A percentile compares a stretch with the other conserved stretches of the same genome.
Evolutionary conservation across 441 rosid species (phyloP).

Genomic region (Syzygium malaccense): DNA sequence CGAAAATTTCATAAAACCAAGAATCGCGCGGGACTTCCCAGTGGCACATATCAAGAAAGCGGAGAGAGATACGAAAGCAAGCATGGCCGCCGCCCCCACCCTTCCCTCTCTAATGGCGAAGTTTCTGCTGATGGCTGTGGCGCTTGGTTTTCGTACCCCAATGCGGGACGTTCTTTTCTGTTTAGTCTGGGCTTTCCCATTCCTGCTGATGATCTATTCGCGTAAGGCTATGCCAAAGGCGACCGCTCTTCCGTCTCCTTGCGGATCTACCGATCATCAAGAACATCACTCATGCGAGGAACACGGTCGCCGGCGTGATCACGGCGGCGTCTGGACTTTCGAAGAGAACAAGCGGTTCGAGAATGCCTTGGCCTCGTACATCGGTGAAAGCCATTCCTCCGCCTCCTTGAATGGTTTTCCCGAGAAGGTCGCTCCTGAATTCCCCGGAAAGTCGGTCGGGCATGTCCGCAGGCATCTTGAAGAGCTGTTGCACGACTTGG

Average conservation of each 20-base stretch:
- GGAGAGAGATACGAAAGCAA: not conserved
- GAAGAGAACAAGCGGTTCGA: not conserved
- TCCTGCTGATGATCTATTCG: not conserved
- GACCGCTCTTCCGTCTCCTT: not conserved
- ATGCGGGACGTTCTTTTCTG: not conserved
- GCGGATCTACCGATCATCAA: not conserved
- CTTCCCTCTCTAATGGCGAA: not conserved
- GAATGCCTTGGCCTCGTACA: not conserved
- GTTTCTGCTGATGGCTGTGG: not conserved
- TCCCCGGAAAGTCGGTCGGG: not conserved
- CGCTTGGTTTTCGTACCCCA: not conserved
- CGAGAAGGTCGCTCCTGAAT: not conserved
- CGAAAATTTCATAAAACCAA: not conserved
- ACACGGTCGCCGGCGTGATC: accelerated
- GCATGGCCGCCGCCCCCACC: not conserved
- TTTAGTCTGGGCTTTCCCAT: not conserved
- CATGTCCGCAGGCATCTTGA: not conserved
- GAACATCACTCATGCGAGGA: not conserved
- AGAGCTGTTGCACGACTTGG: not conserved
- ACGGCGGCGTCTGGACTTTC: not conserved
- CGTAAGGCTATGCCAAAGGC: not conserved
- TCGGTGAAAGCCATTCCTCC: not conserved
- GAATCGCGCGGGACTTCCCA: not conserved
- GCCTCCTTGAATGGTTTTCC: not conserved
- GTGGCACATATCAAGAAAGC: not conserved